phyloP scores from a whole-genome alignment of 1,284 basidiomycete species.

The Ceratobasidium papillatum region DNA sequence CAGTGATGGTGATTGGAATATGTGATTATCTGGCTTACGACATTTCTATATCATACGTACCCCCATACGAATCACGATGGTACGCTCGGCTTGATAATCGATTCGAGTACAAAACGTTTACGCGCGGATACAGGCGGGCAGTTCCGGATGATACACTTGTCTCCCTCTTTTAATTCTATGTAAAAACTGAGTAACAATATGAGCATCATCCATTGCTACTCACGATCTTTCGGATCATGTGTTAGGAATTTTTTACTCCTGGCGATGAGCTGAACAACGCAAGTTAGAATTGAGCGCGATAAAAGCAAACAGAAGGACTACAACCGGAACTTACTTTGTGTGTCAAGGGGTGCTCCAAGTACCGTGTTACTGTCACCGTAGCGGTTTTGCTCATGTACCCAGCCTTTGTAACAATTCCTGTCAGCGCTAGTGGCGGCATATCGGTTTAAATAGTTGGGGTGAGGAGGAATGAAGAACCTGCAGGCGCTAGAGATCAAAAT shows the following conservation, averaged over 20 bases:
- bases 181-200: not conserved
- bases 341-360: slow-evolving; percentile 70
- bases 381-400: slow-evolving; percentile 83
- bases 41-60: not conserved
- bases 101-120: slow-evolving; percentile 76
- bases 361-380: slow-evolving; percentile 78
- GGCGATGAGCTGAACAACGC: slow-evolving; percentile 65
- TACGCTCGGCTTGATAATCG: slow-evolving; percentile 62
- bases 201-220: slow-evolving; percentile 45
- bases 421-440: slow-evolving; percentile 80
- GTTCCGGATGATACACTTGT: slow-evolving; percentile 77
- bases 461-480: not conserved
- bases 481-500: not conserved
- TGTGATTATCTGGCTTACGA: not conserved
- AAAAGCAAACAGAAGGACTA: not conserved
- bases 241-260: slow-evolving; percentile 77
- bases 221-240: slow-evolving; percentile 74
- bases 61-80: not conserved
- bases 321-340: slow-evolving; percentile 66
- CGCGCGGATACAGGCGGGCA: slow-evolving; percentile 78
- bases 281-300: slow-evolving; percentile 7
- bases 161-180: slow-evolving; percentile 69
- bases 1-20: too few species aligned
- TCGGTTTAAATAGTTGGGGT: not conserved
- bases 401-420: slow-evolving; percentile 76